Evolutionary conservation across 179 eudicot species (phyloP).

Genomic region (Camellia oleifera): DNA sequence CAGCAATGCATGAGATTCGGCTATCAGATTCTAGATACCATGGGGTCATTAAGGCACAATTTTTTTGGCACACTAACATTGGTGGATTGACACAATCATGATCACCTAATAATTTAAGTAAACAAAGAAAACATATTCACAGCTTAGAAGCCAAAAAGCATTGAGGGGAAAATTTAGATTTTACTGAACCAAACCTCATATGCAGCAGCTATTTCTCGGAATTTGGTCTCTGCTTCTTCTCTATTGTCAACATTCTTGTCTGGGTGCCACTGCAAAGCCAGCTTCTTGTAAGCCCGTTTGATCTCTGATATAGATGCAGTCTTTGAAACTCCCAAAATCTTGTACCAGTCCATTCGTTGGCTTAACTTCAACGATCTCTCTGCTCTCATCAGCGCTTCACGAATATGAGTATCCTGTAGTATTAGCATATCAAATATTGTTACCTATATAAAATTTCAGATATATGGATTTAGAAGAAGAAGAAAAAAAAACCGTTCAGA

Average conservation of each 20-base stretch:
- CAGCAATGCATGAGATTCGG: slow-evolving; percentile 12
- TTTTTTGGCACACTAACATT: neutral
- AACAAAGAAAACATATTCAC: neutral
- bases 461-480: neutral
- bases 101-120: neutral
- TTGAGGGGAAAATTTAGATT: neutral
- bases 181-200: slow-evolving; percentile 60
- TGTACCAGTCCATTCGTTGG: slow-evolving; percentile 97
- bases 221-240: slow-evolving; percentile 84
- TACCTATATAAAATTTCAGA: neutral
- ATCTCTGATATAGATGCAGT: slow-evolving; percentile 73
- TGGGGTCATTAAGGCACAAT: neutral
- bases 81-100: neutral
- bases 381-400: slow-evolving; percentile 68
- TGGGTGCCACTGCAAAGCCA: slow-evolving; percentile 97
- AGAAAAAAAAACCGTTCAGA: neutral
- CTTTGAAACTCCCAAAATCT: slow-evolving; percentile 81
- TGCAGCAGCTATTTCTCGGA: slow-evolving; percentile 89
- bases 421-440: neutral
- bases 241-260: slow-evolving; percentile 88
- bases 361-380: slow-evolving; percentile 84
- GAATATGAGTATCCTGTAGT: slow-evolving; percentile 68
- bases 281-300: slow-evolving; percentile 82
- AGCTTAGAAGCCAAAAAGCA: neutral
- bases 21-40: neutral